phyloP scores from a whole-genome alignment of 495 filamentous ascomycete genomes.

The Podospora pseudopauciseta region DNA sequence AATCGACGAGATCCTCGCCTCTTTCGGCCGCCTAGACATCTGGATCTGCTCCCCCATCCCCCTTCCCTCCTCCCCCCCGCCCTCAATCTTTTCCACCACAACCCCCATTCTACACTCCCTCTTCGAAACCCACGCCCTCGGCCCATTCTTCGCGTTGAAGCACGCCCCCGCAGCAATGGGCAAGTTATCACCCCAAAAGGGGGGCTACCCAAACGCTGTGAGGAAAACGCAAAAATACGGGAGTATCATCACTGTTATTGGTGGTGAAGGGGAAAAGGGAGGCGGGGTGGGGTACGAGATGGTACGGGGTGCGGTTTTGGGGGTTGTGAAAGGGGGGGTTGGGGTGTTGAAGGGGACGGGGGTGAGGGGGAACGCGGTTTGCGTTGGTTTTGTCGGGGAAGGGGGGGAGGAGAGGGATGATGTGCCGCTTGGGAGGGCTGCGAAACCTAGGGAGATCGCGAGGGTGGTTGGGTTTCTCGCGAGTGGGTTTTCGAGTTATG shows the following conservation, averaged over 20 bases:
- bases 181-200: slow-evolving; percentile 48
- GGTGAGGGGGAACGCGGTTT: slow-evolving; percentile 58
- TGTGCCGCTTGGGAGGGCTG: slow-evolving; percentile 30
- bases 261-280: slow-evolving; percentile 41
- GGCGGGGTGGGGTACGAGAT: slow-evolving; percentile 58
- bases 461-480: slow-evolving; percentile 56
- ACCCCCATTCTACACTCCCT: slow-evolving; percentile 51
- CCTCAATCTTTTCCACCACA: slow-evolving; percentile 52
- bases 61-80: slow-evolving; percentile 47
- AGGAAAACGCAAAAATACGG: slow-evolving; percentile 56
- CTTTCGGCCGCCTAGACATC: slow-evolving; percentile 57
- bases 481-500: slow-evolving; percentile 55
- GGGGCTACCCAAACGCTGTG: slow-evolving; percentile 57
- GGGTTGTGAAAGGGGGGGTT: slow-evolving; percentile 56
- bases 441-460: slow-evolving; percentile 51
- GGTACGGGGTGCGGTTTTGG: slow-evolving; percentile 55
- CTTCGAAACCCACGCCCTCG: slow-evolving; percentile 56
- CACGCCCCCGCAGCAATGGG: slow-evolving; percentile 60
- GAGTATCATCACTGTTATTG: slow-evolving; percentile 42
- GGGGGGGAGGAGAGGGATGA: slow-evolving; percentile 50
- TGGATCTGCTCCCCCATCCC: slow-evolving; percentile 53
- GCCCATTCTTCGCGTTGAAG: slow-evolving; percentile 60
- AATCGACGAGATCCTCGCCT: slow-evolving; percentile 59
- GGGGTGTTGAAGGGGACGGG: slow-evolving; percentile 56
- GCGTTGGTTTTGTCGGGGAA: slow-evolving; percentile 56